Evolutionary conservation across 192 early-diverging fungal species (phyloP), one percentile per base, ranked within the genome.

Genomic region (Radiomyces spectabilis): DNA sequence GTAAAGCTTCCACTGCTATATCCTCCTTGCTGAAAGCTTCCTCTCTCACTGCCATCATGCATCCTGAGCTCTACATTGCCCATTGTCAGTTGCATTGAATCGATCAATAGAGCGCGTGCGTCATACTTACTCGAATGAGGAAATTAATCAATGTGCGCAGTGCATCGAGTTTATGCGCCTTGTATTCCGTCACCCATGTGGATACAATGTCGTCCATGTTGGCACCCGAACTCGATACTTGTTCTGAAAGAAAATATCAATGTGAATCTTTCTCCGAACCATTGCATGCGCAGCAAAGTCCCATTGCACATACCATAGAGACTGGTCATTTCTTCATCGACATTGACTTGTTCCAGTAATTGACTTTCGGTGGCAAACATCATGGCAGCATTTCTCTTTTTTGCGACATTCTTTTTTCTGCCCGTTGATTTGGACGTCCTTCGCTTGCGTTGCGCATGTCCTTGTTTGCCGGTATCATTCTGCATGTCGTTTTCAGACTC

Each of bases 91-190:
- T n/a, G n/a, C n/a, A n/a, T n/a, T n/a, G n/a, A n/a, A n/a, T n/a
- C n/a, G n/a, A n/a, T 6, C 39, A 37, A 47, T 51, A 33, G 6
- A 61, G 18, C 30, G 43, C 25, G 7, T 55, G 47, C 10, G 26
- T 48, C 5, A 50, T 12, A 33, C 68, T 58, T 57, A 80, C 78
- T 24, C 77, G 68, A 49, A 85, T 73, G 27, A 87, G 55, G 51
- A 93, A 85, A 62, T 90, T 91, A 16, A 93, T 68, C 19, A 97
- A 57, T 26, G 87, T 80, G 47, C 72, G 64, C 51, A 91, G 42
- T 15, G 87, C 86, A 5, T 41, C 59, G 9, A 70, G 66, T 21
- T 75, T 51, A 16, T 80, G 67, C 6, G 69, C 66, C 31, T 74
- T 61, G 45, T 84, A 96, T 15, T 71, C 49, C 5, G 71, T 72